Base-by-base conservation (phyloP, 2,329 filamentous ascomycete species). In the Stemphylium lycopersici region DNA sequence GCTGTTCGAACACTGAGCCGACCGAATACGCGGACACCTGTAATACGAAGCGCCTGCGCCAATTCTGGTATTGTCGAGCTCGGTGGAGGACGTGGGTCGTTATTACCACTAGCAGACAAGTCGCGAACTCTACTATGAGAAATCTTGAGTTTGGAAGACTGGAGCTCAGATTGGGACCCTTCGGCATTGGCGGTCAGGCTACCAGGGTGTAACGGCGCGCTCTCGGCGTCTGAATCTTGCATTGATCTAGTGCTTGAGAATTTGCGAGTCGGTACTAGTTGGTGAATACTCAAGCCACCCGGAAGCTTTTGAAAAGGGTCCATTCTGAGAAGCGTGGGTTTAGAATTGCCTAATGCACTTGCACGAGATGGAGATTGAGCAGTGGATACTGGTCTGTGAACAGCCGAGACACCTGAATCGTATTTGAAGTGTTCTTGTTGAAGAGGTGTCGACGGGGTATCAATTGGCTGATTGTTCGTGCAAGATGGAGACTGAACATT, bases 1-100 rank as follows among this genome's bases (percentile, higher is more conserved):
- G 51, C 51, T 34, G 51, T 44, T 22, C 51, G 46, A 15, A 40
- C 33, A 24, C 51, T n/a, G 29, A 54, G 51, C 12, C 39, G 34
- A 6, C 40, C 46, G 36, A 31, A 22, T 13, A n/a, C 40, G 32
- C 24, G 18, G n/a, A 39, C 20, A 29, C 34, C 39, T 16, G 36
- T 24, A n/a, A 54, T 49, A 20, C 37, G 31, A 20, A 54, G 40
- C 11, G 38, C 18, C 10, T 18, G 31, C 26, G 37, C 16, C 7
- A 52, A 13, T 37, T 48, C 43, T n/a, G 31, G 32, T 24, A 52
- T 34, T 32, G 49, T 18, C 10, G 36, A 26, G 10, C 5, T 52
- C 13, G 49, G 49, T 20, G 43, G 18, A 40, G 56, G n/a, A 37
- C 40, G 16, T 51, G 36, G 1, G 43, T 10, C 15, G 49, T 10